Evolutionary conservation across 2,329 filamentous ascomycete genomes (phyloP), one percentile per base, ranked within the genome.

Genomic region (Arthrobotrys sinensis): DNA sequence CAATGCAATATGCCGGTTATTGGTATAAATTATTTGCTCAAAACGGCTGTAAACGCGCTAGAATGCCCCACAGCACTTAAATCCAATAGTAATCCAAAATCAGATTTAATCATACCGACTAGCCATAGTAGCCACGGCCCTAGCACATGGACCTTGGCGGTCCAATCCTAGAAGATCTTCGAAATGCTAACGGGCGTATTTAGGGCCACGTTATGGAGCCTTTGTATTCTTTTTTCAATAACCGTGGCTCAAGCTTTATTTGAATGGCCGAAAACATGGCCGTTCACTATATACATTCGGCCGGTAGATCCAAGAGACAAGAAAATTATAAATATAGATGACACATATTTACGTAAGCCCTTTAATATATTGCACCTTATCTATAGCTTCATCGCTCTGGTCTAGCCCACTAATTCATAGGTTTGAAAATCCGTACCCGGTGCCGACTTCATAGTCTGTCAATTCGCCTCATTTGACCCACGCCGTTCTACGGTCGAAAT

Each of bases 391-490:
- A 4, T 28, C 24, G 24, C 24, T 28, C 24, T 28, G 24, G 4
- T 28, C 2, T 28, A 28, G 24, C 24, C 24, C 4, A 28, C 24
- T 28, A 28, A 28, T 4, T 28, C 2, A 2, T 28, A 2, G 24
- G 24, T 2, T 28, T 28, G 24, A 28, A 28, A 28, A 28, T 28
- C 24, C 2, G 24, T 4, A 2, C 24, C 24, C 24, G 24, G 4
- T 16, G 3, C 45, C 1, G 32, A 4, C 16, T 53, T 7, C 14
- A 1, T 64, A 76, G 71, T 76, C 4, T 76, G 71, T n/a, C 71
- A 76, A 48, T 76, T 76, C 32, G 67, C 40, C 16, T 52, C 71
- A 4, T 69, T 64, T 21, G 55, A 76, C 16, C n/a, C 11, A 1
- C 46, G 45, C 3, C 71, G 71, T 3, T 10, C 34, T 1, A 45